phyloP scores from a whole-genome alignment of 129 eudicot species.

The Lactuca saligna region DNA sequence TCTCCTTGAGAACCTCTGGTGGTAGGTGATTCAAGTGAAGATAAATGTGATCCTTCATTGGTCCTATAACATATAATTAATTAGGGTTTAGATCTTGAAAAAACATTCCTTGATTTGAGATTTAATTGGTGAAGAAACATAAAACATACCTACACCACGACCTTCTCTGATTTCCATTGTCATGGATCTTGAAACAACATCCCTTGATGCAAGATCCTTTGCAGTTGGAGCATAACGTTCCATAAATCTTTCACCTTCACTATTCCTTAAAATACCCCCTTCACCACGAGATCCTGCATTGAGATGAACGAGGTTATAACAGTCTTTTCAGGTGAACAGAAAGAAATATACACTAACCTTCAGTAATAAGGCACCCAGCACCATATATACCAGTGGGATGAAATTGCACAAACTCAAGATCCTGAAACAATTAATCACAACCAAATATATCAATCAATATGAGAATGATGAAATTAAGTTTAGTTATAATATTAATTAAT shows the following conservation, averaged over 20 bases:
- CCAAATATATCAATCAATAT: not conserved
- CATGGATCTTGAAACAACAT: constrained; percentile 98
- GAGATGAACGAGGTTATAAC: constrained; percentile 22
- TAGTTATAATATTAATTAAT: not conserved
- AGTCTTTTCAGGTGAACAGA: not conserved
- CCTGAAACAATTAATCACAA: constrained; percentile 48
- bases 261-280: constrained; percentile 96
- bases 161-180: constrained; percentile 99
- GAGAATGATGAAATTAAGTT: constrained; percentile 1
- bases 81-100: too few relatives aligned
- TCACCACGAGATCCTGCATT: constrained; percentile 96
- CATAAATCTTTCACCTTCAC: constrained; percentile 99
- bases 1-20: constrained; percentile 97
- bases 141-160: constrained; percentile 94
- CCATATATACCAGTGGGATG: constrained; percentile 99
- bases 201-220: constrained; percentile 99
- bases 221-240: constrained; percentile 99
- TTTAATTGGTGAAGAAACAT: not conserved
- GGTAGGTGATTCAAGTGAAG: constrained; percentile 98
- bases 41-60: constrained; percentile 92
- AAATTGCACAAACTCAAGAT: constrained; percentile 98
- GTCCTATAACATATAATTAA: constrained; percentile 43
- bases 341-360: constrained; percentile 53
- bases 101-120: too few relatives aligned
- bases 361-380: constrained; percentile 99